Conservation (phyloP, 1,139 yeast species). For the Pichia inconspicua region DNA sequence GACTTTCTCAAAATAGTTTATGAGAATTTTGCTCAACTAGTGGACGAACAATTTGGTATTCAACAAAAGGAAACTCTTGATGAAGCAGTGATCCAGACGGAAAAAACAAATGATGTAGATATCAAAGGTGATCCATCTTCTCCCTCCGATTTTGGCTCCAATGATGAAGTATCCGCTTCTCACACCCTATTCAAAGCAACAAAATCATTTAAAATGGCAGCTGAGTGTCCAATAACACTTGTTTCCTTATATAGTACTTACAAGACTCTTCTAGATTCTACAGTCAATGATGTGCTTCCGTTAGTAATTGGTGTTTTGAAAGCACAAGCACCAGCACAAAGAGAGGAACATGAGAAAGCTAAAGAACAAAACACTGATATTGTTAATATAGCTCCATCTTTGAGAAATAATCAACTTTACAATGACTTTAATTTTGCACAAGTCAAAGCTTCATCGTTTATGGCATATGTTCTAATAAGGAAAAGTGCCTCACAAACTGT, state of each 20-base stretch:
- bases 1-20: conserved; percentile 71
- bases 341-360: conserved; percentile 56
- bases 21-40: conserved; percentile 71
- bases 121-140: conserved; percentile 20
- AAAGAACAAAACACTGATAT: conserved; percentile 47
- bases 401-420: conserved; percentile 69
- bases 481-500: conserved; percentile 68
- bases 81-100: not conserved
- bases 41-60: conserved; percentile 33
- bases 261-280: conserved; percentile 62
- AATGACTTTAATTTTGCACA: conserved; percentile 93
- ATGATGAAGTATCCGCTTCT: conserved; percentile 32
- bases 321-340: conserved; percentile 71
- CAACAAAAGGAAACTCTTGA: not conserved
- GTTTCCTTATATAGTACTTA: conserved; percentile 86
- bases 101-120: not conserved
- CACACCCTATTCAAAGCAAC: conserved; percentile 50
- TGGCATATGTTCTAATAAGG: conserved; percentile 85
- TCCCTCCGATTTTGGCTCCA: conserved; percentile 30
- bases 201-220: conserved; percentile 80
- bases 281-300: conserved; percentile 75
- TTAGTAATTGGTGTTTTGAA: conserved; percentile 68
- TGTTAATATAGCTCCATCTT: conserved; percentile 55
- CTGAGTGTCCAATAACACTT: conserved; percentile 96
- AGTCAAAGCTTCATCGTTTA: conserved; percentile 90